phyloP scores from a whole-genome alignment of 2,329 filamentous ascomycete genomes.

The Raffaelea albimanens region DNA sequence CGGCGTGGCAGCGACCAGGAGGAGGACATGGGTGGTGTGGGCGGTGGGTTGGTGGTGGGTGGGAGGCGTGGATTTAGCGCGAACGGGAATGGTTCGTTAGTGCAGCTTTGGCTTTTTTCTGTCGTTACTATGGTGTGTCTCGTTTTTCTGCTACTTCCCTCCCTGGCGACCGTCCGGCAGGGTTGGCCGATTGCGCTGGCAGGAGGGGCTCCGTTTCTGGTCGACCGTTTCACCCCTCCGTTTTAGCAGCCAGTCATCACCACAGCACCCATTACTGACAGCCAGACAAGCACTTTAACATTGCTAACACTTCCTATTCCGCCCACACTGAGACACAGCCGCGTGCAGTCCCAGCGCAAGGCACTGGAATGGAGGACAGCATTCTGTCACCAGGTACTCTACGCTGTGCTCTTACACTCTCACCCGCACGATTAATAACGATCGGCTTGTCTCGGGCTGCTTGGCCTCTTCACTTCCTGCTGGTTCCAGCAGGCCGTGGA shows the following conservation, averaged over 20 bases:
- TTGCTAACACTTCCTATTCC: too few relatives aligned
- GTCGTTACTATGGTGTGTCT: neutral
- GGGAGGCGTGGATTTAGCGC: slow-evolving; percentile 11
- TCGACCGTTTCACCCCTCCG: neutral
- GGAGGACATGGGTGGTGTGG: slow-evolving; percentile 3
- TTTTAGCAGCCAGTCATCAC: too few relatives aligned
- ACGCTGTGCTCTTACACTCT: too few relatives aligned
- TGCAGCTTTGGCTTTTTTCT: neutral
- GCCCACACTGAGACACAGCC: neutral
- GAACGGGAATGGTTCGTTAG: slow-evolving; percentile 5
- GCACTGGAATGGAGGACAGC: too few relatives aligned
- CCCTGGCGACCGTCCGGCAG: neutral
- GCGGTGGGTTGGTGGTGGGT: neutral
- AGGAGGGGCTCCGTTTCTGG: neutral
- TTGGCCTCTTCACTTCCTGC: too few relatives aligned
- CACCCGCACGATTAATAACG: too few relatives aligned
- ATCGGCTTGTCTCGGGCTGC: too few relatives aligned
- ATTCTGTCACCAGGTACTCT: too few relatives aligned
- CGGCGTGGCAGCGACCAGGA: slow-evolving; percentile 1
- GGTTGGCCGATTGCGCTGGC: neutral
- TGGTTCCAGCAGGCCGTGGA: too few relatives aligned
- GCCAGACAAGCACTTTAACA: too few relatives aligned
- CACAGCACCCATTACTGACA: too few relatives aligned
- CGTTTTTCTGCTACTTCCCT: neutral
- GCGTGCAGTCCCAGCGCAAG: neutral